phyloP scores from a whole-genome alignment of 805 yeast genomes.

The Metschnikowia shivogae region DNA sequence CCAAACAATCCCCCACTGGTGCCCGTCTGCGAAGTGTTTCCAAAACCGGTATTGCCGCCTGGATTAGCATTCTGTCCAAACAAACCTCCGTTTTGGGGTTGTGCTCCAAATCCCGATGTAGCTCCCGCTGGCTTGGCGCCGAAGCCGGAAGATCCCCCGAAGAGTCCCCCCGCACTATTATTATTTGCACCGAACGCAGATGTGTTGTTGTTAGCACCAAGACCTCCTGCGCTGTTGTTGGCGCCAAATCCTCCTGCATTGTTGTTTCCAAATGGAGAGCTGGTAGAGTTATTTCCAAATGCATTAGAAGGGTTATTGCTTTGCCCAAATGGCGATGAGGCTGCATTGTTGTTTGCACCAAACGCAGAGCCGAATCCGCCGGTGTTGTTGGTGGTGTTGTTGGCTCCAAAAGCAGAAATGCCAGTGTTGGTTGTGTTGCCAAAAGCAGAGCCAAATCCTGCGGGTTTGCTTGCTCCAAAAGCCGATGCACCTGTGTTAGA shows the following conservation, averaged over 20 bases:
- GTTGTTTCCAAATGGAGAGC: slow-evolving; percentile 11
- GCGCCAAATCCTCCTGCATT: slow-evolving; percentile 12
- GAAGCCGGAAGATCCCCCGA: slow-evolving; percentile 31
- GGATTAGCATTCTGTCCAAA: slow-evolving; percentile 14
- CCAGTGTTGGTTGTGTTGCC: slow-evolving; percentile 21
- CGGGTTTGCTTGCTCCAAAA: slow-evolving; percentile 18
- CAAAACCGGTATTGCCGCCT: slow-evolving; percentile 9
- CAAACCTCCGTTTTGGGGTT: slow-evolving; percentile 17
- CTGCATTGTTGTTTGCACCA: slow-evolving; percentile 12
- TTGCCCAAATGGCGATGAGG: slow-evolving; percentile 13
- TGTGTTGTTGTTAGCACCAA: slow-evolving; percentile 11
- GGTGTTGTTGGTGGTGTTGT: slow-evolving; percentile 18
- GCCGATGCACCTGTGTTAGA: slow-evolving; percentile 5
- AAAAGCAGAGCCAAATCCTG: slow-evolving; percentile 27
- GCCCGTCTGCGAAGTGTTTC: slow-evolving; percentile 7
- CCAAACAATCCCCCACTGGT: slow-evolving; percentile 22
- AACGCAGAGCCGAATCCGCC: slow-evolving; percentile 17
- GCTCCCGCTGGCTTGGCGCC: slow-evolving; percentile 23
- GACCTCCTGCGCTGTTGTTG: slow-evolving; percentile 11
- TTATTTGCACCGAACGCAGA: slow-evolving; percentile 12
- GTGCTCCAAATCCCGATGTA: slow-evolving; percentile 1
- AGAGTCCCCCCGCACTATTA: slow-evolving; percentile 16
- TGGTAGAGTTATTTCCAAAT: slow-evolving; percentile 29
- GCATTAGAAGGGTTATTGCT: slow-evolving; percentile 18
- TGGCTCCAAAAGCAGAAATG: slow-evolving; percentile 22